Percentiles rank a stretch among this genome's conserved stretches.
Evolutionary conservation across 371 early-diverging fungal species (phyloP).

Genomic region (Neoconidiobolus thromboides): DNA sequence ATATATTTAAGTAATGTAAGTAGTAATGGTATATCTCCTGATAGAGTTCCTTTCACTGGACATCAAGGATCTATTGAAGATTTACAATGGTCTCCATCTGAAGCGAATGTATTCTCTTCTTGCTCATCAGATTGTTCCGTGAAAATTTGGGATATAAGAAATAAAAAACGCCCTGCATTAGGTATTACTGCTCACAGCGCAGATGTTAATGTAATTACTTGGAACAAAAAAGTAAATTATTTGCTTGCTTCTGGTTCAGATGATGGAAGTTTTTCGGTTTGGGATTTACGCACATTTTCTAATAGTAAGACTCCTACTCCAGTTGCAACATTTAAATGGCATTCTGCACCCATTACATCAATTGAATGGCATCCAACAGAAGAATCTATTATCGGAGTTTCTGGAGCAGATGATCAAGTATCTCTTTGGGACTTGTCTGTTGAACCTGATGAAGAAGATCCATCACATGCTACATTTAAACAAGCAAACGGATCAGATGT

Average conservation of each 20-base stretch:
- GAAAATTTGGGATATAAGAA: slow-evolving; percentile 85
- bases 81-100: slow-evolving; percentile 87
- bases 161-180: slow-evolving; percentile 52
- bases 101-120: slow-evolving; percentile 80
- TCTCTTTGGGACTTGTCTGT: slow-evolving; percentile 96
- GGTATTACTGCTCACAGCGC: slow-evolving; percentile 57
- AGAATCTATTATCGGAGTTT: slow-evolving; percentile 75
- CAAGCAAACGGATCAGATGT: slow-evolving; percentile 26
- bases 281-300: slow-evolving; percentile 72
- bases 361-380: slow-evolving; percentile 95
- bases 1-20: slow-evolving; percentile 63
- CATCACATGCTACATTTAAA: slow-evolving; percentile 10
- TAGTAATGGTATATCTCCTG: slow-evolving; percentile 40
- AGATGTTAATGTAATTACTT: slow-evolving; percentile 91
- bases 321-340: slow-evolving; percentile 94
- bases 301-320: slow-evolving; percentile 29
- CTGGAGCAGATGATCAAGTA: slow-evolving; percentile 88
- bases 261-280: slow-evolving; percentile 81
- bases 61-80: slow-evolving; percentile 84
- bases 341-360: slow-evolving; percentile 76
- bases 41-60: slow-evolving; percentile 53
- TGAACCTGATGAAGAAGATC: slow-evolving; percentile 84
- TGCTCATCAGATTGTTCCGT: slow-evolving; percentile 78
- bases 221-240: slow-evolving; percentile 66
- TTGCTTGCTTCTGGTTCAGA: slow-evolving; percentile 86